Base-by-base conservation (phyloP, 2,329 filamentous ascomycete species). In the Didymella glomerata region DNA sequence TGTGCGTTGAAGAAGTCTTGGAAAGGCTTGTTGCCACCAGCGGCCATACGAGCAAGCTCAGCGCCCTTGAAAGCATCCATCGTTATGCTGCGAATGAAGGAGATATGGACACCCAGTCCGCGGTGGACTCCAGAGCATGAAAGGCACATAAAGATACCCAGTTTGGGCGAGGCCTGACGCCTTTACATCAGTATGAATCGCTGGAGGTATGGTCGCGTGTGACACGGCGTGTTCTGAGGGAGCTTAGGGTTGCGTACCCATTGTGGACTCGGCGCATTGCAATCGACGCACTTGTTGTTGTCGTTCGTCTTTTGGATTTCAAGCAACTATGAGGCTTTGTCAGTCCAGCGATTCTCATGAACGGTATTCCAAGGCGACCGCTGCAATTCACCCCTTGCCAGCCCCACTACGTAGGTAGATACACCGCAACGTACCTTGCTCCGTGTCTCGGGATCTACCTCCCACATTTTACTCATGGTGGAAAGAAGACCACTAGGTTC, bases 91-190 rank as follows among this genome's bases (percentile, higher is more conserved):
- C 95, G 90, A 65, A 99, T 93, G 81, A 99, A 99, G 76, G 93
- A 97, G 78, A 99, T 97, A 83, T 99, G 95, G 34, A 99, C 95
- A 62, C 95, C 95, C 28, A 99, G 87, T 3, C 93, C 93, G 64
- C 95, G 90, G 81, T 99, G 95, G 52, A 95, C 91, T 69, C 95
- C 95, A 32, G 93, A 94, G 82, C 95, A 99, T 64, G 90, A 92
- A 51, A 99, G 88, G 80, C 95, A 99, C 84, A 99, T 97, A 83
- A 99, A 99, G 78, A 97, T 92, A 75, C 94, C 94, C 76, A 99
- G 96, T 80, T 99, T 99, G 65, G 95, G 95, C 36, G 93, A 89
- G 32, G 88, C 87, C 86, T 88, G 66, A 25, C 60, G 36, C 13
- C 57, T 40, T 40, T 41, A 52, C 50, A 54, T 74, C 55, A 72